Conservation (phyloP, 2,329 filamentous ascomycete genomes). For the Colletotrichum musicola region DNA sequence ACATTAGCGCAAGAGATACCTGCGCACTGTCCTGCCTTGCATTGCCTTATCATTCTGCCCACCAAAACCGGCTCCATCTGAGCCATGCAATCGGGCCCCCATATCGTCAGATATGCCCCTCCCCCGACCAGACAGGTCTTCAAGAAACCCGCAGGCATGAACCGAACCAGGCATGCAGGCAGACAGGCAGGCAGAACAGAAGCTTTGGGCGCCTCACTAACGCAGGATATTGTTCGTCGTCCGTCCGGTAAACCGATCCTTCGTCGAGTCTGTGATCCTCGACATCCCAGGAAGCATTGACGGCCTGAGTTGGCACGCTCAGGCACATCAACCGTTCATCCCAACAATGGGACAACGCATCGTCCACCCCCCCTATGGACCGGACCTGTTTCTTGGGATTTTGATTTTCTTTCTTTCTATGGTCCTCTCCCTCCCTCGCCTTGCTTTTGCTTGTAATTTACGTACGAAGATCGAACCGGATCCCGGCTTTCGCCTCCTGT, state of each 20-base stretch:
- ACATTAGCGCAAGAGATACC: conserved; percentile 25
- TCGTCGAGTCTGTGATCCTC: conserved; percentile 32
- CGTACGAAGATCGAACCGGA: conserved; percentile 12
- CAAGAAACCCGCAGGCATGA: conserved; percentile 1
- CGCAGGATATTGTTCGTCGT: conserved; percentile 18
- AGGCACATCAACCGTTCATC: conserved; percentile 8
- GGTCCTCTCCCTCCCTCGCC: neutral
- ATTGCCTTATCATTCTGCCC: conserved; percentile 17
- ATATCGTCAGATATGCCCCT: conserved; percentile 21
- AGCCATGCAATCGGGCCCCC: conserved; percentile 23
- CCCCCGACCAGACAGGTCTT: conserved; percentile 19
- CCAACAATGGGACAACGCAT: conserved; percentile 36
- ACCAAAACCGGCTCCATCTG: conserved; percentile 17
- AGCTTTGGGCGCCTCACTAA: conserved; percentile 11
- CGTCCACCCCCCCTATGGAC: conserved; percentile 2
- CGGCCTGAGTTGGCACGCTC: conserved; percentile 12
- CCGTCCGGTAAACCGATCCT: conserved; percentile 32
- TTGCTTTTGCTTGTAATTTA: conserved; percentile 1
- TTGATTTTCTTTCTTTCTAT: neutral
- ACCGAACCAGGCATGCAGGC: conserved; percentile 11
- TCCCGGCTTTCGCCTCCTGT: conserved; percentile 11
- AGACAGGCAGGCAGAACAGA: neutral
- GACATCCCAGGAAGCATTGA: conserved; percentile 36
- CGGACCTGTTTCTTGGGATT: too few relatives aligned
- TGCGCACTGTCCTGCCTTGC: conserved; percentile 7